These are phyloP conservation scores for Aureobasidium sp. DNA, from an alignment of 2,329 filamentous ascomycete species.

Conservation along the genomic window DNA sequence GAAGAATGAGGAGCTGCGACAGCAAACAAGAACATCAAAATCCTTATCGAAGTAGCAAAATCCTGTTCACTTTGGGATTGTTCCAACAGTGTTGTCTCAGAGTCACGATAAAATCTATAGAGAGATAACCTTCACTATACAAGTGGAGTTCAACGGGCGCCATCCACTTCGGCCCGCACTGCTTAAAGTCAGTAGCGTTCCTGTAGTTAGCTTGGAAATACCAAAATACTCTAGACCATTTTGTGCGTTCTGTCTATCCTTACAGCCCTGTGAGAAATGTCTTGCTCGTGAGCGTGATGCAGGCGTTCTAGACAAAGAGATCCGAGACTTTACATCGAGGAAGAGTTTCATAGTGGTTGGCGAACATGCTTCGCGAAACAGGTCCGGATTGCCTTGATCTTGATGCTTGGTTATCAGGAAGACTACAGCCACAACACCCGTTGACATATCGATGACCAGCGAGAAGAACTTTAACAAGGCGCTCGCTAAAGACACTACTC, in stretches of 20 bases:
- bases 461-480: background rate
- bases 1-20: background rate
- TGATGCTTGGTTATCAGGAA: background rate
- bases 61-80: background rate
- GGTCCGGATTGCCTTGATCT: background rate
- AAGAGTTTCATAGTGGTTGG: background rate
- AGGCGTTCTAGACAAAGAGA: background rate
- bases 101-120: background rate
- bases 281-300: background rate
- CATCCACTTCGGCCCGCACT: slow-evolving; percentile 7
- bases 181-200: slow-evolving; percentile 7
- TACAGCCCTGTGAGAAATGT: slow-evolving; percentile 1
- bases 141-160: slow-evolving; percentile 8
- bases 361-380: background rate
- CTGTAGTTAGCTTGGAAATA: background rate
- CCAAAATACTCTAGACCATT: background rate
- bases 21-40: background rate
- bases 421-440: background rate
- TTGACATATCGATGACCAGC: slow-evolving; percentile 3
- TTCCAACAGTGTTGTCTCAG: slow-evolving; percentile 1
- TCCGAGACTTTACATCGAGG: background rate
- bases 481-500: too few relatives aligned
- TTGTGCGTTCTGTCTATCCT: slow-evolving; percentile 1
- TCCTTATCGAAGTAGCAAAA: background rate
- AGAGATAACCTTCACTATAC: background rate